phyloP scores from a whole-genome alignment of 176 grass and related monocot species.

The Elaeis guineensis region DNA sequence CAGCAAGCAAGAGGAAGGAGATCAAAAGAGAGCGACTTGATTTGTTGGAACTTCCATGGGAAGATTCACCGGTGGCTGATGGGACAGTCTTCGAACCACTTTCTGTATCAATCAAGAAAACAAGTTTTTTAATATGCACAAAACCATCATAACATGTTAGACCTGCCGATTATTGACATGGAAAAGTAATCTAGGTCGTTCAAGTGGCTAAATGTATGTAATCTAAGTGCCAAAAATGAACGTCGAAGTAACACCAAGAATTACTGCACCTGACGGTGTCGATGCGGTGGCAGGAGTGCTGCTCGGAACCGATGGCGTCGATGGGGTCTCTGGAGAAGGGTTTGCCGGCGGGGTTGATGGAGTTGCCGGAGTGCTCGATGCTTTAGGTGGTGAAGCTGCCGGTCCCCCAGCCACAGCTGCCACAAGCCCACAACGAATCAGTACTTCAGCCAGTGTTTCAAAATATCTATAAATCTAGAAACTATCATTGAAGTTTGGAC shows the following conservation, averaged over 20 bases:
- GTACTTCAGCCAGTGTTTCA: neutral
- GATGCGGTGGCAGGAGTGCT: neutral
- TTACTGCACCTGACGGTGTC: neutral
- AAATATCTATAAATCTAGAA: neutral
- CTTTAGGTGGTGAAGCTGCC: neutral
- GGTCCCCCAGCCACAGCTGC: neutral
- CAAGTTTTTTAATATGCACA: too few relatives aligned
- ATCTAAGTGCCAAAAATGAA: too few relatives aligned
- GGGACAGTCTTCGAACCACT: neutral
- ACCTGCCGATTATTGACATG: too few relatives aligned
- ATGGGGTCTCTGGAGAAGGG: too few relatives aligned
- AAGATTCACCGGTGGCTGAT: neutral
- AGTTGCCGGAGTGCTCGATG: neutral
- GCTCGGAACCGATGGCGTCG: slow-evolving; percentile 1
- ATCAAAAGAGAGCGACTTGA: neutral
- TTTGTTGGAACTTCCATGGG: slow-evolving; percentile 2
- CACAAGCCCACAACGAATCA: neutral
- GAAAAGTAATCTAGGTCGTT: too few relatives aligned
- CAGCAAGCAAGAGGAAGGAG: too few relatives aligned
- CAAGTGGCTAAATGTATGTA: too few relatives aligned
- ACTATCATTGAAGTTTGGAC: neutral
- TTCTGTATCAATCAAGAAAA: neutral
- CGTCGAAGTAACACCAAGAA: too few relatives aligned
- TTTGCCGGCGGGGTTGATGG: neutral
- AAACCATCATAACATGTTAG: too few relatives aligned